Evolutionary conservation across 2,329 filamentous ascomycete genomes (phyloP).

Genomic region (Teratosphaeria nubilosa): DNA sequence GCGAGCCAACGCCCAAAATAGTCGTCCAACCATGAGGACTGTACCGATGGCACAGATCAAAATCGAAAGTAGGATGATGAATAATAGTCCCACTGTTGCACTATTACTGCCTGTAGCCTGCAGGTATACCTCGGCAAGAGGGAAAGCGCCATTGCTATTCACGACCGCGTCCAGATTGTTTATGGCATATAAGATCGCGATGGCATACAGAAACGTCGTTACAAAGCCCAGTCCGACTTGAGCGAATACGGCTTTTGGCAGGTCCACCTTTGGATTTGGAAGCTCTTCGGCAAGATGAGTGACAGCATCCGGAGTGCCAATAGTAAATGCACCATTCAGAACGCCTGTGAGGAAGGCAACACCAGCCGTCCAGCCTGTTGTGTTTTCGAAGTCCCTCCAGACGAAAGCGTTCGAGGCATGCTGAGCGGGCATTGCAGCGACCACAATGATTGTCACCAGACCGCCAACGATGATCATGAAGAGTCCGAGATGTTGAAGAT

Average conservation of each 20-base stretch:
- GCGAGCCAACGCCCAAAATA: conserved; percentile 37
- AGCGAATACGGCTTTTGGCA: conserved; percentile 40
- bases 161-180: conserved; percentile 33
- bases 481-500: conserved; percentile 45
- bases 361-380: conserved; percentile 39
- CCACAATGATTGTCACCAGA: conserved; percentile 27
- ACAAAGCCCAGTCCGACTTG: conserved; percentile 40
- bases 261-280: conserved; percentile 30
- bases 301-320: conserved; percentile 26
- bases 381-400: conserved; percentile 34
- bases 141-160: conserved; percentile 32
- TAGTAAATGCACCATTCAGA: conserved; percentile 29
- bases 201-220: conserved; percentile 38
- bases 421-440: conserved; percentile 42
- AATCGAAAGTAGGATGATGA: conserved; percentile 46
- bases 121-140: conserved; percentile 37
- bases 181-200: conserved; percentile 43
- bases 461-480: conserved; percentile 37
- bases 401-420: conserved; percentile 40
- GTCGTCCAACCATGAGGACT: conserved; percentile 35
- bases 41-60: conserved; percentile 43
- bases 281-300: conserved; percentile 30
- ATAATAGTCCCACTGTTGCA: conserved; percentile 47
- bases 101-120: conserved; percentile 40
- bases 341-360: conserved; percentile 24